Evolutionary conservation across 202 grass and related monocot genomes (phyloP).

Genomic region (Bolboschoenoplectus hybrid): DNA sequence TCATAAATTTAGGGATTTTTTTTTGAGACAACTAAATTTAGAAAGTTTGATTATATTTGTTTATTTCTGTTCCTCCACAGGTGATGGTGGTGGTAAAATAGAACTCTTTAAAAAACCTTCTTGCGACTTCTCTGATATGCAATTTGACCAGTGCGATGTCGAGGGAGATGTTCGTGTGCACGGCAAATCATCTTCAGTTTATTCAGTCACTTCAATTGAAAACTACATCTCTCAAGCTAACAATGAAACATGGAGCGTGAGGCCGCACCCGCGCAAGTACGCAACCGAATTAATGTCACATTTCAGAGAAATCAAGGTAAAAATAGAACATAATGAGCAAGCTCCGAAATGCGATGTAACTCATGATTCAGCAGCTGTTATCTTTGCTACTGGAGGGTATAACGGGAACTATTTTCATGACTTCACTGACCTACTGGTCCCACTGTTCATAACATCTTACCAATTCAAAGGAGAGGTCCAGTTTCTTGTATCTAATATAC

Average conservation of each 20-base stretch:
- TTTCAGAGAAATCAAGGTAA: conserved; percentile 16
- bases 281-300: background rate
- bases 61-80: background rate
- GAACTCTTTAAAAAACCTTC: conserved; percentile 25
- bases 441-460: conserved; percentile 73
- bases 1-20: background rate
- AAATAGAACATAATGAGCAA: background rate
- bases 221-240: conserved; percentile 10
- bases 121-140: conserved; percentile 11
- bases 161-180: conserved; percentile 31
- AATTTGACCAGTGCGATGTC: conserved; percentile 27
- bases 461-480: conserved; percentile 77
- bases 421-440: conserved; percentile 81
- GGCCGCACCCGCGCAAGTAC: conserved; percentile 28
- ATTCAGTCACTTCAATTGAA: conserved; percentile 10
- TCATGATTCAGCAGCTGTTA: conserved; percentile 62
- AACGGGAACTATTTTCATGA: conserved; percentile 88
- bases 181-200: conserved; percentile 25
- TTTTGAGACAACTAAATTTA: background rate
- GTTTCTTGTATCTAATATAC: conserved; percentile 69
- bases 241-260: conserved; percentile 32
- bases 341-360: conserved; percentile 61
- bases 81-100: background rate
- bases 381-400: conserved; percentile 73
- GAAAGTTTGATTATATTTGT: background rate